Percentiles rank a stretch among this genome's conserved stretches.
Evolutionary conservation across 352 stramenopile genomes (phyloP).

Genomic region (Phytopythium aichiense): DNA sequence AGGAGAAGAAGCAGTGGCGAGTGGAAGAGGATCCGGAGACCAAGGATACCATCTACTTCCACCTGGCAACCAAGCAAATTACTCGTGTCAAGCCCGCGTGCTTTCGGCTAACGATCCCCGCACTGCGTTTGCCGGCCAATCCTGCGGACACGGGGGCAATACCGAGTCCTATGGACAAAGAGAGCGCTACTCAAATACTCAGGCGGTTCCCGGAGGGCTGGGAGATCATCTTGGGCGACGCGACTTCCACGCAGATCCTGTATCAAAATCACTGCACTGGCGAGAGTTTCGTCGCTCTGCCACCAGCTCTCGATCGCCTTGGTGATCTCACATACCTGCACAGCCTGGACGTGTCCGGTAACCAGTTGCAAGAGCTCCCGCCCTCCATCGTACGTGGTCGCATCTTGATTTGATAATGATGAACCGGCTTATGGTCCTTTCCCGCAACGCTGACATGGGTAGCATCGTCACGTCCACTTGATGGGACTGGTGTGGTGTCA

Average conservation of each 20-base stretch:
- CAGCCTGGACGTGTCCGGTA: constrained; percentile 43
- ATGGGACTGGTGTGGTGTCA: background rate
- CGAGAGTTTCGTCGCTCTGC: constrained; percentile 28
- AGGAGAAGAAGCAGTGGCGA: constrained; percentile 49
- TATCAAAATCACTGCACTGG: constrained; percentile 50
- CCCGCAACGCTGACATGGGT: background rate
- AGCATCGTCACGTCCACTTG: background rate
- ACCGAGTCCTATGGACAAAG: constrained; percentile 5
- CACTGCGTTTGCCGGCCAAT: constrained; percentile 24
- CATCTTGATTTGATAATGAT: background rate
- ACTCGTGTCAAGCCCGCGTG: constrained; percentile 49
- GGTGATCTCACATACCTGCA: constrained; percentile 40
- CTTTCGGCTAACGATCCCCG: constrained; percentile 46
- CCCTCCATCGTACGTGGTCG: constrained; percentile 46
- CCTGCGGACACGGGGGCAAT: background rate
- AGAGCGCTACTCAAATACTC: constrained; percentile 10
- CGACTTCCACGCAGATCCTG: constrained; percentile 28
- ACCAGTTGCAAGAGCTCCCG: constrained; percentile 59
- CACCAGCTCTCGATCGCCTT: constrained; percentile 47
- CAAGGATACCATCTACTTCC: constrained; percentile 45
- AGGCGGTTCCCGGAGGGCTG: constrained; percentile 35
- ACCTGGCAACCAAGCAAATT: constrained; percentile 39
- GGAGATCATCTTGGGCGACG: constrained; percentile 34
- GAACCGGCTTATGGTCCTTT: constrained; percentile 3
- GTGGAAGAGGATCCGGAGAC: constrained; percentile 53